Percentiles rank a stretch among this genome's conserved stretches.
phyloP scores from a whole-genome alignment of 495 filamentous ascomycete genomes.

The Lasiosphaeria ovina region DNA sequence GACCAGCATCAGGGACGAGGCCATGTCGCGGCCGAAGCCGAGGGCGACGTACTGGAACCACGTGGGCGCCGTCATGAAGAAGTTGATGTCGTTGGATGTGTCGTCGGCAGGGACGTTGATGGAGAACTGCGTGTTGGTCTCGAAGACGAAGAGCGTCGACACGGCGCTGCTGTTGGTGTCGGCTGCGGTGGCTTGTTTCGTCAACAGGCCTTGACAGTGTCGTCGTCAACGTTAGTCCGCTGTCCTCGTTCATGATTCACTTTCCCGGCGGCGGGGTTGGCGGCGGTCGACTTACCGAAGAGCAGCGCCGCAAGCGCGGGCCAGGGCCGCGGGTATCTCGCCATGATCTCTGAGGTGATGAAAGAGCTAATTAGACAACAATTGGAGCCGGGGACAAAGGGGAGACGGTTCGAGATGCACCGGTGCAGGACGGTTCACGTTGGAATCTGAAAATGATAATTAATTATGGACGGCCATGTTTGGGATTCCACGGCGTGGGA shows the following conservation, averaged over 20 bases:
- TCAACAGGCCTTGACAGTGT: slow-evolving; percentile 5
- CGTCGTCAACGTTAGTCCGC: too few relatives aligned
- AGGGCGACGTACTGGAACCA: slow-evolving; percentile 30
- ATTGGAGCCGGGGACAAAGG: neutral
- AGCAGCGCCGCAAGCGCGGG: slow-evolving; percentile 4
- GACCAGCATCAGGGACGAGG: slow-evolving; percentile 27
- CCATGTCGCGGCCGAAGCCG: slow-evolving; percentile 30
- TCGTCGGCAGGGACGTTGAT: slow-evolving; percentile 24
- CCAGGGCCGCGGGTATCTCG: neutral
- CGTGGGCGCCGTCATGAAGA: slow-evolving; percentile 24
- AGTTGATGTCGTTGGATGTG: slow-evolving; percentile 29
- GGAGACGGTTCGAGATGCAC: too few relatives aligned
- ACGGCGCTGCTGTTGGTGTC: neutral
- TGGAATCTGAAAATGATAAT: too few relatives aligned
- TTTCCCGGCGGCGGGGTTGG: neutral
- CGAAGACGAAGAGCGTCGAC: slow-evolving; percentile 22
- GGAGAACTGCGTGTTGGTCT: slow-evolving; percentile 23
- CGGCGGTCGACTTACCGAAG: slow-evolving; percentile 2
- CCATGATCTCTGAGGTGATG: neutral
- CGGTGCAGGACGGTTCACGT: too few relatives aligned
- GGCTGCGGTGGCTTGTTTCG: slow-evolving; percentile 1
- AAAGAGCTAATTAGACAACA: neutral
- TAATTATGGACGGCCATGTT: too few relatives aligned
- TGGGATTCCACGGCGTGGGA: too few relatives aligned
- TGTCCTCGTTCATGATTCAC: too few relatives aligned